Evolutionary conservation across 768 basidiomycete genomes (phyloP).

Genomic region (Lactifluus subvellereus): DNA sequence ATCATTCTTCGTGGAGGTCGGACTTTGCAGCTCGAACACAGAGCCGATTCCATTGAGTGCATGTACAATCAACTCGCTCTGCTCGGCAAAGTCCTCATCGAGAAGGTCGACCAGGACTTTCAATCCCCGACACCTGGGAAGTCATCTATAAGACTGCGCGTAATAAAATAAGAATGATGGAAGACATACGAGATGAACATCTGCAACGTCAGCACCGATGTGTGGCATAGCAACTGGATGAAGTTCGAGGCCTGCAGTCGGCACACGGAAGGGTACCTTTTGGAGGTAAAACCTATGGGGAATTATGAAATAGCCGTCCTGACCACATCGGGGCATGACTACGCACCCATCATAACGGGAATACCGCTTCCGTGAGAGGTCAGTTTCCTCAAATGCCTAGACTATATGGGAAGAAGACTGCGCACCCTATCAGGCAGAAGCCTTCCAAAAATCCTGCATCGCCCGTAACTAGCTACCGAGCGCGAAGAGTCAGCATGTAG

Average conservation of each 20-base stretch:
- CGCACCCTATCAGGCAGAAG: conserved; percentile 85
- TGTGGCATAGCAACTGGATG: conserved; percentile 85
- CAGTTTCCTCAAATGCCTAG: background rate
- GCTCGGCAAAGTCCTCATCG: conserved; percentile 92
- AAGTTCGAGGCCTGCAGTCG: conserved; percentile 94
- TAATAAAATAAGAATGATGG: background rate
- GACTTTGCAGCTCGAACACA: conserved; percentile 93
- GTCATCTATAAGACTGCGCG: background rate
- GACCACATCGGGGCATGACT: background rate
- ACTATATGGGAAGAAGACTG: background rate
- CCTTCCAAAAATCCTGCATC: conserved; percentile 89
- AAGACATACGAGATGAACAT: conserved; percentile 96
- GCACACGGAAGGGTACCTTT: conserved; percentile 89
- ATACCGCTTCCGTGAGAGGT: conserved; percentile 57
- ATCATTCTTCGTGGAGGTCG: conserved; percentile 89
- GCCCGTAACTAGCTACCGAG: conserved; percentile 40
- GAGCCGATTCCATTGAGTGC: conserved; percentile 92
- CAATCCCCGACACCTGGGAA: conserved; percentile 80
- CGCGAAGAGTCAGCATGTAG: background rate
- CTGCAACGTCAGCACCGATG: conserved; percentile 89
- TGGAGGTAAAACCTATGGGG: conserved; percentile 80
- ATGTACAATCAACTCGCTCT: conserved; percentile 85
- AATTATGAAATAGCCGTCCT: conserved; percentile 3
- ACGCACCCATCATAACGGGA: conserved; percentile 86
- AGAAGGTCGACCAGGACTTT: conserved; percentile 92